Evolutionary conservation across 495 filamentous ascomycete genomes (phyloP).

Genomic region (Penicillium manginii): DNA sequence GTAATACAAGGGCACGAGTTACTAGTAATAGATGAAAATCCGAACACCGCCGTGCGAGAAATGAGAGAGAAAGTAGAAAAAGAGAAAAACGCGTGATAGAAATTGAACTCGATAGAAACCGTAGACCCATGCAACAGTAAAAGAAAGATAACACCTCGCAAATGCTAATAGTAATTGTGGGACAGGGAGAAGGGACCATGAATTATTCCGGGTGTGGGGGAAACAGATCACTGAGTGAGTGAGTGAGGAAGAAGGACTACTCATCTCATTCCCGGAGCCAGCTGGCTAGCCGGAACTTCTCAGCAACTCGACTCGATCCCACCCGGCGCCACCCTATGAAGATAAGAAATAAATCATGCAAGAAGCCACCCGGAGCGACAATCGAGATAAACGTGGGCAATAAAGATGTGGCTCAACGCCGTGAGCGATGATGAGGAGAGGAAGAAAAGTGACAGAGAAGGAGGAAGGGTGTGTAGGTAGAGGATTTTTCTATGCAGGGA

Average conservation of each 20-base stretch:
- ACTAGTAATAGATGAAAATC: background rate
- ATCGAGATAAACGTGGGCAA: background rate
- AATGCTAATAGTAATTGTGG: conserved; percentile 4
- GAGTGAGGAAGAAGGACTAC: no score
- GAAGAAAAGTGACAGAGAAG: conserved; percentile 6
- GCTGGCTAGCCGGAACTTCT: no score
- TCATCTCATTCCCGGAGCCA: no score
- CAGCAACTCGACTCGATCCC: background rate
- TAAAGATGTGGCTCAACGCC: background rate
- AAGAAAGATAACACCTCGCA: conserved; percentile 2
- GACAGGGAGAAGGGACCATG: background rate
- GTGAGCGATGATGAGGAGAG: background rate
- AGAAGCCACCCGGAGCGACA: no score
- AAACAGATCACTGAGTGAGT: no score
- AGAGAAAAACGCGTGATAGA: background rate
- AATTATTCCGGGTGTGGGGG: background rate
- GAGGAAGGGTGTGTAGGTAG: background rate
- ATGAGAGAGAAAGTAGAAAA: background rate
- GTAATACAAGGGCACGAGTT: no score
- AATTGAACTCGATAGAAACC: background rate
- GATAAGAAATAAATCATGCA: background rate
- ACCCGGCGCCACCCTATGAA: background rate
- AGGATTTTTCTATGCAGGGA: background rate
- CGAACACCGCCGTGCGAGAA: background rate
- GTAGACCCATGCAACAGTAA: background rate